Evolutionary conservation across 225 moss, liverwort and hornwort genomes (phyloP).

Genomic region (Asterella californica): DNA sequence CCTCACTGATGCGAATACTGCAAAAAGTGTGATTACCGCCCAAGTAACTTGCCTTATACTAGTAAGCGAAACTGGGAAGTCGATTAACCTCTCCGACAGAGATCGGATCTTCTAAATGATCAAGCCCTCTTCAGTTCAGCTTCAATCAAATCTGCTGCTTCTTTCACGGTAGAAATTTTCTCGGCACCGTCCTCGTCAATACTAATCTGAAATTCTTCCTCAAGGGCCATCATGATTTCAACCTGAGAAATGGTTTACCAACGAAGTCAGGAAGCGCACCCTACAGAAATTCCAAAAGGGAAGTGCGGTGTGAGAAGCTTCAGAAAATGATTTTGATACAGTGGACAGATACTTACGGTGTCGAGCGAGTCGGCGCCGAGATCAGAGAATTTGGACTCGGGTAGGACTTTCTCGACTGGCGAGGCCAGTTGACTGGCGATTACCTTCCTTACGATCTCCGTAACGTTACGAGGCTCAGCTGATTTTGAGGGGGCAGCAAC

Average conservation of each 20-base stretch:
- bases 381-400: slow-evolving; percentile 5
- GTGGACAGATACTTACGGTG: neutral
- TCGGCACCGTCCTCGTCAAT: slow-evolving; percentile 37
- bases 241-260: slow-evolving; percentile 16
- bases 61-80: neutral
- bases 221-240: slow-evolving; percentile 45
- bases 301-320: neutral
- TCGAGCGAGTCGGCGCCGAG: slow-evolving; percentile 14
- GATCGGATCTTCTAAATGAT: neutral
- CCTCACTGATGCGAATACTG: slow-evolving; percentile 13
- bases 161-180: slow-evolving; percentile 36
- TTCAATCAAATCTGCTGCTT: slow-evolving; percentile 39
- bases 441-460: slow-evolving; percentile 1
- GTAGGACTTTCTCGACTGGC: slow-evolving; percentile 2
- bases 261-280: neutral
- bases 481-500: neutral
- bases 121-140: neutral
- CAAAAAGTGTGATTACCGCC: slow-evolving; percentile 4
- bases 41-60: neutral
- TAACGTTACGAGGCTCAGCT: neutral
- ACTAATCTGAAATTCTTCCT: slow-evolving; percentile 27
- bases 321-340: neutral
- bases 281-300: neutral
- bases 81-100: neutral
- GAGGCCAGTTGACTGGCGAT: neutral